A percentile compares a stretch with the other conserved stretches of the same genome.
phyloP scores from a whole-genome alignment of 208 protist species.

The Leishmania turanica region DNA sequence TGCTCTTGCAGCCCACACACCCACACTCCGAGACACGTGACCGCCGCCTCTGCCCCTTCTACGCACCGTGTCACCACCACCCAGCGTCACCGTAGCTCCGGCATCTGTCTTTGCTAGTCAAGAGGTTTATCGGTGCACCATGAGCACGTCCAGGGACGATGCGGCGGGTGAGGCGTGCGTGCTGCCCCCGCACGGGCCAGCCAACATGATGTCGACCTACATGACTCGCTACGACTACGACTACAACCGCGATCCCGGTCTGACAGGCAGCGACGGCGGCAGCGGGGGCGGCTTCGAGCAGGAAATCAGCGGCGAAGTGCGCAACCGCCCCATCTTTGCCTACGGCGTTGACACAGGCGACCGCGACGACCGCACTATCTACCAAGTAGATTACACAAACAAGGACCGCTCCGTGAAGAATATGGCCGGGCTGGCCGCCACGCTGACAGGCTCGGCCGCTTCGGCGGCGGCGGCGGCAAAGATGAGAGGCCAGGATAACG shows the following conservation, averaged over 20 bases:
- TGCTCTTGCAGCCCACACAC: neutral
- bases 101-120: neutral
- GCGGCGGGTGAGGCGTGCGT: neutral
- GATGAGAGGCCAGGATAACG: neutral
- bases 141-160: conserved; percentile 5
- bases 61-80: neutral
- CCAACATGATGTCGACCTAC: conserved; percentile 80
- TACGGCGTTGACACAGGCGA: conserved; percentile 29
- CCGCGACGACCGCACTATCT: conserved; percentile 49
- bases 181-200: conserved; percentile 57
- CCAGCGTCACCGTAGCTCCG: neutral
- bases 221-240: conserved; percentile 92
- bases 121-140: neutral
- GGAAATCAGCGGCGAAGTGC: conserved; percentile 70
- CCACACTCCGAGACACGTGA: neutral
- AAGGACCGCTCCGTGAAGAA: conserved; percentile 38
- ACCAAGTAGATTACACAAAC: conserved; percentile 57
- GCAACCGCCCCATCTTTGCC: conserved; percentile 73
- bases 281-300: conserved; percentile 9
- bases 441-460: conserved; percentile 6
- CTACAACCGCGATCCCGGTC: conserved; percentile 66
- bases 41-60: neutral
- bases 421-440: conserved; percentile 11
- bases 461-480: neutral
- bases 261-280: neutral